phyloP scores from a whole-genome alignment of 768 basidiomycete species.

The Tricholoma sp. region DNA sequence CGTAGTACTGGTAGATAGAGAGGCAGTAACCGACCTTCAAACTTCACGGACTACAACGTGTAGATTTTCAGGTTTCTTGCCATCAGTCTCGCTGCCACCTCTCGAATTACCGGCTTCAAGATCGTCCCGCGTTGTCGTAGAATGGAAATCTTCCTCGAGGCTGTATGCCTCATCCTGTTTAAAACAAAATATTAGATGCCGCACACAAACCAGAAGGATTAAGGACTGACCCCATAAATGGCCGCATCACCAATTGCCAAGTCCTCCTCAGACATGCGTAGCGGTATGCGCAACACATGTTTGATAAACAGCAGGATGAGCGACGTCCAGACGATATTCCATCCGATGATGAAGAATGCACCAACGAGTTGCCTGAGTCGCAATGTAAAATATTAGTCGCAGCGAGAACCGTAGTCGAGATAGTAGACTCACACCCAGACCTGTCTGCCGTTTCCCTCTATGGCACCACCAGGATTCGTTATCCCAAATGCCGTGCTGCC shows the following conservation, averaged over 20 bases:
- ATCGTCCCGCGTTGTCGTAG: too few species aligned
- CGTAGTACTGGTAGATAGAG: too few species aligned
- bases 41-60: too few species aligned
- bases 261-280: neutral
- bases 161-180: too few species aligned
- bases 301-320: neutral
- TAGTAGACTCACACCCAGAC: neutral
- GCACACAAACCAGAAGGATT: too few species aligned
- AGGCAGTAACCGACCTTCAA: too few species aligned
- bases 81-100: too few species aligned
- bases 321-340: neutral
- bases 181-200: too few species aligned
- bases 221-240: neutral
- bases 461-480: neutral
- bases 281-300: neutral
- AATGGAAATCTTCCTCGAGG: too few species aligned
- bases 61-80: too few species aligned
- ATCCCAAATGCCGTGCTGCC: neutral
- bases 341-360: neutral
- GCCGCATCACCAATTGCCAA: neutral
- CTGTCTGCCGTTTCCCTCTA: neutral
- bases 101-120: too few species aligned
- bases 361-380: neutral
- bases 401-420: neutral
- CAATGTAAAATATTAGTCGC: neutral